Percentiles rank a stretch among this genome's conserved stretches.
phyloP scores from a whole-genome alignment of 495 filamentous ascomycete genomes.

The Cudoniella acicularis region DNA sequence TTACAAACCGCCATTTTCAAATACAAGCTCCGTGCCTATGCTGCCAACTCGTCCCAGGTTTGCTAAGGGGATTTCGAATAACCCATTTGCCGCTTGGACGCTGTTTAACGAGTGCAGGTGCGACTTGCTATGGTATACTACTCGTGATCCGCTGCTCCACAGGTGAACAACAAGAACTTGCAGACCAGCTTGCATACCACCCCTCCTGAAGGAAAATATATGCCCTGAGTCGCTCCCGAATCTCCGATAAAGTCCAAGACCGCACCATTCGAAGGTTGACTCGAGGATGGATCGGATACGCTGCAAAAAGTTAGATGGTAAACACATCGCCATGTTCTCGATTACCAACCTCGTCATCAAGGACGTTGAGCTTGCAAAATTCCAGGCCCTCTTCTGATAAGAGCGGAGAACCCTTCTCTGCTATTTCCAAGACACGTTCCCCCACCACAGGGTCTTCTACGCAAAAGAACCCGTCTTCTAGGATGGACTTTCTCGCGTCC shows the following conservation, averaged over 20 bases:
- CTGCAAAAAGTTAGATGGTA: too few species aligned
- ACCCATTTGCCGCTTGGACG: not conserved
- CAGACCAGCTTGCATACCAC: not conserved
- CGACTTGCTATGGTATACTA: not conserved
- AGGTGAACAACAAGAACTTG: slow-evolving; percentile 1
- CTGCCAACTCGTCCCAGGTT: slow-evolving; percentile 1
- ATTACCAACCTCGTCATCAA: too few species aligned
- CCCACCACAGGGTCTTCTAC: too few species aligned
- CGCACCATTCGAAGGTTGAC: not conserved
- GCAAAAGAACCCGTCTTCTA: too few species aligned
- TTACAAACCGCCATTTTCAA: slow-evolving; percentile 5
- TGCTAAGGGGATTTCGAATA: not conserved
- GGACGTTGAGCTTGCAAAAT: too few species aligned
- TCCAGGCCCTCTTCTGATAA: too few species aligned
- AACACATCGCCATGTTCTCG: too few species aligned
- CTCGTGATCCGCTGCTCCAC: slow-evolving; percentile 5
- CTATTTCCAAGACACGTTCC: too few species aligned
- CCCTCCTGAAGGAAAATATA: slow-evolving; percentile 1
- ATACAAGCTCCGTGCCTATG: not conserved
- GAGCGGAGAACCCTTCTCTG: too few species aligned
- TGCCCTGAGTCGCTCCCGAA: not conserved
- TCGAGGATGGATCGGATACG: slow-evolving; percentile 1
- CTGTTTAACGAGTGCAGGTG: slow-evolving; percentile 1
- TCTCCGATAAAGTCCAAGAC: slow-evolving; percentile 5
- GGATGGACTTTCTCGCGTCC: too few species aligned